phyloP scores from a whole-genome alignment of 1,284 basidiomycete genomes.

The Fistulina hepatica region DNA sequence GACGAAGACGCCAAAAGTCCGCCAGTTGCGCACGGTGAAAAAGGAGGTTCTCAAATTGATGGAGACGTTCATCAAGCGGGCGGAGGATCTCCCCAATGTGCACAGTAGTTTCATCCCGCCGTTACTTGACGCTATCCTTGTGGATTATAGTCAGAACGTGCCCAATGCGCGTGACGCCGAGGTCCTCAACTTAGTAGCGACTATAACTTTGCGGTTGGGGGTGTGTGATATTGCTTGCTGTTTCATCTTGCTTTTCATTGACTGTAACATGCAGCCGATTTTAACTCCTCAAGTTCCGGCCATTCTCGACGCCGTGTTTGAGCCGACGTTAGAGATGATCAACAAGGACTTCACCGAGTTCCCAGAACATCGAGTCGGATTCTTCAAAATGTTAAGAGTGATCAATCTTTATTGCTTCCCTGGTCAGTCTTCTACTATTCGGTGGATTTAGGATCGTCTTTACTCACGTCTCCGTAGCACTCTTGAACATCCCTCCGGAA shows the following conservation, averaged over 20 bases:
- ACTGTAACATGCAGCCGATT: constrained; percentile 38
- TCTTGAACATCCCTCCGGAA: constrained; percentile 78
- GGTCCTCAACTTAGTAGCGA: constrained; percentile 96
- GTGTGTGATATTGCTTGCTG: constrained; percentile 37
- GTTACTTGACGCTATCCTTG: constrained; percentile 91
- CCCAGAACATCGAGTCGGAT: constrained; percentile 95
- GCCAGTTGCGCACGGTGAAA: constrained; percentile 93
- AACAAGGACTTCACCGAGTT: constrained; percentile 98
- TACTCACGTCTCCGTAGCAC: constrained; percentile 36
- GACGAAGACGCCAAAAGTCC: constrained; percentile 95
- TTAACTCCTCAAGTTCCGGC: constrained; percentile 94
- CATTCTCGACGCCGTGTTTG: constrained; percentile 94
- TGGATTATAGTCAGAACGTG: constrained; percentile 94
- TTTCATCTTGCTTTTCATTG: constrained; percentile 4
- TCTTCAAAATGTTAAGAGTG: constrained; percentile 92
- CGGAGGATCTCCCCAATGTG: constrained; percentile 90
- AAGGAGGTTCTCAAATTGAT: constrained; percentile 97
- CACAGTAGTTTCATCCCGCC: constrained; percentile 92
- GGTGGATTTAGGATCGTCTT: constrained; percentile 3
- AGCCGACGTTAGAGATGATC: constrained; percentile 97
- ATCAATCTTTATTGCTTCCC: constrained; percentile 97
- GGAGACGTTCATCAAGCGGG: constrained; percentile 96
- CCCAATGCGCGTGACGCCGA: constrained; percentile 93
- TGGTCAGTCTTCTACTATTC: constrained; percentile 32
- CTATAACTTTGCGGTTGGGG: constrained; percentile 83